Percentiles rank a stretch among this genome's conserved stretches.
These are phyloP conservation scores for Exophiala calicioides DNA, from an alignment of 2,329 filamentous ascomycete species.

Conservation along the genomic window DNA sequence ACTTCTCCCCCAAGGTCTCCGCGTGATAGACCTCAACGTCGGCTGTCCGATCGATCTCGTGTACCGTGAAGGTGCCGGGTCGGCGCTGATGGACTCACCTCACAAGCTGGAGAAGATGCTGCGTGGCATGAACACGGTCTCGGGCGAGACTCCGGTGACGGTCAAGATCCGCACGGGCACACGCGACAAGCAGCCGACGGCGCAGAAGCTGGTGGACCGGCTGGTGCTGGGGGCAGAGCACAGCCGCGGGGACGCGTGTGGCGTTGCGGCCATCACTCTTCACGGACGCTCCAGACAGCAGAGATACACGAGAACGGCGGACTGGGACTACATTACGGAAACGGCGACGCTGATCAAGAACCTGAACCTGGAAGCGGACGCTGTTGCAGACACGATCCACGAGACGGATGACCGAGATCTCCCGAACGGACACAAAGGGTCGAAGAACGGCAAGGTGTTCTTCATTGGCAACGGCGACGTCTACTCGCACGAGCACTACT, in stretches of 20 bases:
- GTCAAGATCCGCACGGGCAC: constrained; percentile 94
- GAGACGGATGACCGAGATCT: constrained; percentile 76
- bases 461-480: constrained; percentile 97
- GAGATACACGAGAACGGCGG: constrained; percentile 86
- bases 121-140: constrained; percentile 92
- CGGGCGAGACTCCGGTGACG: constrained; percentile 85
- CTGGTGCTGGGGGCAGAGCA: constrained; percentile 67
- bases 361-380: constrained; percentile 69
- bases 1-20: constrained; percentile 72
- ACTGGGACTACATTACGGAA: constrained; percentile 93
- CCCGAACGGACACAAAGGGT: constrained; percentile 52
- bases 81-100: constrained; percentile 83
- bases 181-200: constrained; percentile 74
- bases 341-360: constrained; percentile 81
- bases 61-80: constrained; percentile 83
- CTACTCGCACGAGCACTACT: constrained; percentile 89
- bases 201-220: constrained; percentile 76
- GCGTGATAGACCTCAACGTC: constrained; percentile 93
- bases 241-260: constrained; percentile 66
- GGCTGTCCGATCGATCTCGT: constrained; percentile 96
- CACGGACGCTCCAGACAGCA: constrained; percentile 93
- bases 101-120: constrained; percentile 93
- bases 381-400: constrained; percentile 70
- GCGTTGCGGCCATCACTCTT: constrained; percentile 91
- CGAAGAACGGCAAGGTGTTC: constrained; percentile 64